Base-by-base conservation (phyloP, 2,329 filamentous ascomycete species). In the Dactylellina sp. region DNA sequence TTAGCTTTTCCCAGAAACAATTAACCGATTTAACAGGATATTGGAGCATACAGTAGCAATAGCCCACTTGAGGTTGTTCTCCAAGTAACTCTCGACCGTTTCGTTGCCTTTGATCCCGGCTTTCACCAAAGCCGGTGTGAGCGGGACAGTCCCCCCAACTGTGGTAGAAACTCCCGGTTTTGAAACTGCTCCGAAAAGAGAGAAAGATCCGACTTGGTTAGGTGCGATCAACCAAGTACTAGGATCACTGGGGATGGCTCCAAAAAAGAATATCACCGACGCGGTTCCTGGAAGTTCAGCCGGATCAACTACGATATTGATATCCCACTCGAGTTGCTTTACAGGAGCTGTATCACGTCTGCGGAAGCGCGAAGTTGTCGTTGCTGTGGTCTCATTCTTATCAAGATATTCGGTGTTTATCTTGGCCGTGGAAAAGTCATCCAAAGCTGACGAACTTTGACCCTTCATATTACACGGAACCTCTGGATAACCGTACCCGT, bases 401-500 rank as follows among this genome's bases (percentile, higher is more conserved):
- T 78, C 76, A 4, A 72, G 47, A 22, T 77, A 77, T 9, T 63
- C 35, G 18, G 46, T 50, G 22, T 77, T 77, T 18, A 77, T 61
- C 53, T 63, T 55, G 11, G 12, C 49, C 2, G 52, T 60, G 16
- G 63, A 39, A 40, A 75, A 77, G 24, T 22, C n/a, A 12, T 53
- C 32, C 14, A 77, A 56, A 2, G 60, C 64, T 1, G 28, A 40
- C 1, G 25, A 1, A n/a, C 35, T 37, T 28, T 57, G 47, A 9
- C 28, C 35, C 14, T 56, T 18, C 42, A 66, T 76, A 7, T 56
- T 24, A 14, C 50, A 24, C 11, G 76, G 76, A 4, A 77, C 75
- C 35, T 77, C 76, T 4, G 76, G 76, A 63, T 77, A 77, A n/a
- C 59, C 66, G 32, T 77, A 77, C 2, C 76, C 75, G n/a, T 75